phyloP scores from a whole-genome alignment of 768 basidiomycete genomes.

The Suillus occidentalis region DNA sequence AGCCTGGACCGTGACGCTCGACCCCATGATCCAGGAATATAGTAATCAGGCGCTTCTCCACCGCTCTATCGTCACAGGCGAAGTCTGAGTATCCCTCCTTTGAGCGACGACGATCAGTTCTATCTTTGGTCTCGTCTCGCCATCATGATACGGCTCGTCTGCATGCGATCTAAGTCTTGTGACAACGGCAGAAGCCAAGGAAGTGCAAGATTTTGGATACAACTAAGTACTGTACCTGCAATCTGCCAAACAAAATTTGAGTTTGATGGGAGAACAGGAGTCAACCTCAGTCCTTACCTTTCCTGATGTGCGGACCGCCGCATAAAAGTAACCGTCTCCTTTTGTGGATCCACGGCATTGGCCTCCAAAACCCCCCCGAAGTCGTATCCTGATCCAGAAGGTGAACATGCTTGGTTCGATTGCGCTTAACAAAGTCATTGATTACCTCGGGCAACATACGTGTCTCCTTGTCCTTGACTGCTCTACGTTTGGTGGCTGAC shows the following conservation, averaged over 20 bases:
- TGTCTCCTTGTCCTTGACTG: neutral
- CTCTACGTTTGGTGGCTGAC: neutral
- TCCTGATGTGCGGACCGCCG: conserved; percentile 90
- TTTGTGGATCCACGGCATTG: conserved; percentile 30
- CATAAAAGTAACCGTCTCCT: conserved; percentile 83
- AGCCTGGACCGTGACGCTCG: conserved; percentile 27
- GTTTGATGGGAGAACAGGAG: conserved; percentile 7
- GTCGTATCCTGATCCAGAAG: conserved; percentile 93
- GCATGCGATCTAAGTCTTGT: conserved; percentile 28
- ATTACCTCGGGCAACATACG: conserved; percentile 82
- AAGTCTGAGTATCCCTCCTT: conserved; percentile 26
- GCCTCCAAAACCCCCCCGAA: conserved; percentile 27
- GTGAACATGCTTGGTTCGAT: conserved; percentile 95
- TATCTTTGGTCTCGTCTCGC: conserved; percentile 29
- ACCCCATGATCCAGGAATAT: conserved; percentile 17
- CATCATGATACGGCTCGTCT: conserved; percentile 34
- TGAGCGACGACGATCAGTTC: conserved; percentile 25
- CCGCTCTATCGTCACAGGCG: conserved; percentile 20
- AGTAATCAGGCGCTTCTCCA: conserved; percentile 15
- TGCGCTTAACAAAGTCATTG: conserved; percentile 84
- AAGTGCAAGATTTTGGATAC: conserved; percentile 7
- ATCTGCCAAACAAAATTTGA: conserved; percentile 31
- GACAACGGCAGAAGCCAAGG: conserved; percentile 19
- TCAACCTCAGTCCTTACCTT: conserved; percentile 48
- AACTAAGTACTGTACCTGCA: conserved; percentile 49